Conservation (phyloP, 331 rosid species). For the Phaseolus coccineus region DNA sequence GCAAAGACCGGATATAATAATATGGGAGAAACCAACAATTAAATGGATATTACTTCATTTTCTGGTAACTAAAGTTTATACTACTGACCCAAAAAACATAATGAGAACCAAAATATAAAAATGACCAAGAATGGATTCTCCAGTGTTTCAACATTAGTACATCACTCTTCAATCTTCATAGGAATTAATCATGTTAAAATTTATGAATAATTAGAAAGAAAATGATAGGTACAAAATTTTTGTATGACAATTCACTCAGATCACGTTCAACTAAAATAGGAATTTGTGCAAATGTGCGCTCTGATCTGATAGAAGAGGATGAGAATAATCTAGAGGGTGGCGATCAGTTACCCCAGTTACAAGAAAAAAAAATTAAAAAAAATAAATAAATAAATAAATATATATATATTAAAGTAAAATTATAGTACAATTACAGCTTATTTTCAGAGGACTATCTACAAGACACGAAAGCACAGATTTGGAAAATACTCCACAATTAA, state of each 20-base stretch:
- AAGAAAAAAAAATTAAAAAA: background rate
- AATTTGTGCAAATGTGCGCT: background rate
- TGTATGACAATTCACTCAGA: background rate
- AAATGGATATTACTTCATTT: background rate
- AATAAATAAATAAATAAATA: too few species aligned
- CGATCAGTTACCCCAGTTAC: background rate
- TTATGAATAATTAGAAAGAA: background rate
- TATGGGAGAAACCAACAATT: background rate
- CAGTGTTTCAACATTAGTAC: background rate
- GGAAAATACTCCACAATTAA: slow-evolving; percentile 42
- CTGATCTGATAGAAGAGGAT: background rate
- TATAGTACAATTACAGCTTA: slow-evolving; percentile 60
- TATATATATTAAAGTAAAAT: slow-evolving; percentile 24
- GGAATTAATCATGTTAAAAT: background rate
- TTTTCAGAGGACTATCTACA: slow-evolving; percentile 53
- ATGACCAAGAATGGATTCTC: background rate
- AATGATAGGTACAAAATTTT: background rate
- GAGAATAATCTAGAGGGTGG: background rate
- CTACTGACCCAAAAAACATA: background rate
- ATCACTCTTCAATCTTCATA: background rate
- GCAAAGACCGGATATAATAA: background rate
- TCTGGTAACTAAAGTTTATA: background rate
- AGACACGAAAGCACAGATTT: slow-evolving; percentile 48
- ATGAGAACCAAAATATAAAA: background rate
- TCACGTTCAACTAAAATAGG: background rate